Evolutionary conservation across 2,329 filamentous ascomycete genomes (phyloP), one percentile per base, ranked within the genome.

Genomic region (Hymenoscyphus linearis): DNA sequence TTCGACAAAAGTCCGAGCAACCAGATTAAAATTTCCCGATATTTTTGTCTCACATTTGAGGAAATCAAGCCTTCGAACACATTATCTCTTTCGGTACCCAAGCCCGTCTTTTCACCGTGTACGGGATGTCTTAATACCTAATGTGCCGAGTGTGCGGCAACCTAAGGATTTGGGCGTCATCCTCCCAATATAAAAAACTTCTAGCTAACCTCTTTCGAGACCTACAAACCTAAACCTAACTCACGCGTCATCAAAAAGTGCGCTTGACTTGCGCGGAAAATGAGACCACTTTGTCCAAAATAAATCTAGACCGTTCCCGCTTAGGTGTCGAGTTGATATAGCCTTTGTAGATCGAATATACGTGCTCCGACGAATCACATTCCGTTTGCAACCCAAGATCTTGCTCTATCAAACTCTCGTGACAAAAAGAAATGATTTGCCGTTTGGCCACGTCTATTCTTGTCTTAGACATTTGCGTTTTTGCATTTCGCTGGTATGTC

Each of bases 281-380:
- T 47, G 18, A n/a, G 13, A n/a, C 13, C 27, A 12, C 25, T 9
- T 34, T 53, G 3, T 7, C 13, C 52, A 53, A n/a, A 53, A n/a
- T 31, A 22, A 12, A 26, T 34, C 52, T 53, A 34, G 52, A 34
- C 52, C 52, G 52, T 34, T 27, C 52, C 27, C 12, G 5, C 25
- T 34, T 53, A n/a, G n/a, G n/a, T n/a, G n/a, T n/a, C n/a, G n/a
- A n/a, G n/a, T 22, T 53, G 27, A 27, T 53, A 53, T 53, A 53
- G 22, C 52, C 52, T 53, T 14, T 34, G 25, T 34, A 53, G 52
- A 53, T 53, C 52, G 52, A 10, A 34, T 53, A 53, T 53, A 53
- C 52, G 27, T 53, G 18, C 22, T 22, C 25, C 44, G 44, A 50
- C 44, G 22, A 50, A 50, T 50, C 44, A 50, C 9, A 25, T 25